Conservation (phyloP, 805 yeast genomes). For the Kockiozyma suomiensis region DNA sequence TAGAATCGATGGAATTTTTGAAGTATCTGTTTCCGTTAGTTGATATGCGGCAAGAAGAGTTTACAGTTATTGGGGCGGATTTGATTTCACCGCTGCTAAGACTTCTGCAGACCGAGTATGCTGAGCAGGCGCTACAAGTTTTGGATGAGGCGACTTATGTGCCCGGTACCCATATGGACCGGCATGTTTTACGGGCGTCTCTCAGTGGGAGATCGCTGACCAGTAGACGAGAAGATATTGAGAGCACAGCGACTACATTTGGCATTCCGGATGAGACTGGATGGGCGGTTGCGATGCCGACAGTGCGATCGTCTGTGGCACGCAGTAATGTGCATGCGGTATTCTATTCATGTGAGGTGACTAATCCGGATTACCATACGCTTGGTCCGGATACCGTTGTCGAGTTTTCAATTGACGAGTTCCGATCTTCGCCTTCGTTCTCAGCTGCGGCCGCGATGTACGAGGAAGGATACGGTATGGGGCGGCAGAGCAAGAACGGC, state of each 20-base stretch:
- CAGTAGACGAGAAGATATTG: slow-evolving; percentile 66
- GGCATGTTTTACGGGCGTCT: slow-evolving; percentile 88
- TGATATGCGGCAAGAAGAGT: slow-evolving; percentile 75
- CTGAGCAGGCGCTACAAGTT: slow-evolving; percentile 85
- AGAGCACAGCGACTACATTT: slow-evolving; percentile 82
- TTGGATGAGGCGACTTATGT: slow-evolving; percentile 80
- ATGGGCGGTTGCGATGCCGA: slow-evolving; percentile 97
- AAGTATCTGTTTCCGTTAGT: slow-evolving; percentile 74
- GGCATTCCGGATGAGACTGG: slow-evolving; percentile 96
- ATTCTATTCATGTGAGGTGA: slow-evolving; percentile 73
- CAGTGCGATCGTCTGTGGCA: slow-evolving; percentile 82
- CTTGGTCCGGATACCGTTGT: slow-evolving; percentile 38
- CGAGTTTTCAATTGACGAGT: slow-evolving; percentile 44
- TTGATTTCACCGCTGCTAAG: slow-evolving; percentile 86
- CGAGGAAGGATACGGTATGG: too few species aligned
- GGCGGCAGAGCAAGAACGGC: not conserved
- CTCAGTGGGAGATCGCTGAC: slow-evolving; percentile 73
- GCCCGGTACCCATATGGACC: slow-evolving; percentile 89
- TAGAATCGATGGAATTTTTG: slow-evolving; percentile 75
- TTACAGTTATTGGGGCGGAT: slow-evolving; percentile 91
- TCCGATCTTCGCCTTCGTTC: slow-evolving; percentile 14
- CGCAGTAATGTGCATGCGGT: slow-evolving; percentile 95
- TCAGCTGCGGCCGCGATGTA: too few species aligned
- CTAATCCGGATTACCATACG: slow-evolving; percentile 35
- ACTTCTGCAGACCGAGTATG: slow-evolving; percentile 77